phyloP scores from a whole-genome alignment of 1,284 basidiomycete species.

The Ceratobasidium sp. region DNA sequence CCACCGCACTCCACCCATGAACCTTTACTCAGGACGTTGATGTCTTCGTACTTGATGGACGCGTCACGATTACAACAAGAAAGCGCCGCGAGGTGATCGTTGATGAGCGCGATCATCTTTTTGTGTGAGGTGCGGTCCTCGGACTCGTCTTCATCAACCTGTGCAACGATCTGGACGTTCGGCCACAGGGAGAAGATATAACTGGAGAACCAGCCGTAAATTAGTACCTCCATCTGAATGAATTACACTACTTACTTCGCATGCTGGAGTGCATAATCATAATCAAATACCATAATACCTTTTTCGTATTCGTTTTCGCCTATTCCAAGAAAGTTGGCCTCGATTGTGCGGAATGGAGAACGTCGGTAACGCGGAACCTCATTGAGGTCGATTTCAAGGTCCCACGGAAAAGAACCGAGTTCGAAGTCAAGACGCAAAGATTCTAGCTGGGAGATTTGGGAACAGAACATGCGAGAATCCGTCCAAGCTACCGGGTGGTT shows the following conservation, averaged over 20 bases:
- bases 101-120: not conserved
- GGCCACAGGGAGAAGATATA: conserved; percentile 1
- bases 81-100: too few species aligned
- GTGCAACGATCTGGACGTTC: not conserved
- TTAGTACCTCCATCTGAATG: too few species aligned
- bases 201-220: not conserved
- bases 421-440: not conserved
- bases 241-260: not conserved
- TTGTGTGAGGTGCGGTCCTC: too few species aligned
- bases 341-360: not conserved
- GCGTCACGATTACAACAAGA: too few species aligned
- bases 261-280: not conserved
- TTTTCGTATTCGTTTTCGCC: not conserved
- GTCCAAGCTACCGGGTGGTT: not conserved
- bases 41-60: too few species aligned
- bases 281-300: not conserved
- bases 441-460: not conserved
- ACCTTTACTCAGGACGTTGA: too few species aligned
- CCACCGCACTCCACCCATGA: too few species aligned
- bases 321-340: not conserved
- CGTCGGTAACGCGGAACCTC: not conserved
- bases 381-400: not conserved
- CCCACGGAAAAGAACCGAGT: not conserved
- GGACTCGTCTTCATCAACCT: not conserved
- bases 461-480: not conserved